Conservation (phyloP, 2,329 filamentous ascomycete genomes). For the Sclerotinia glacialis region DNA sequence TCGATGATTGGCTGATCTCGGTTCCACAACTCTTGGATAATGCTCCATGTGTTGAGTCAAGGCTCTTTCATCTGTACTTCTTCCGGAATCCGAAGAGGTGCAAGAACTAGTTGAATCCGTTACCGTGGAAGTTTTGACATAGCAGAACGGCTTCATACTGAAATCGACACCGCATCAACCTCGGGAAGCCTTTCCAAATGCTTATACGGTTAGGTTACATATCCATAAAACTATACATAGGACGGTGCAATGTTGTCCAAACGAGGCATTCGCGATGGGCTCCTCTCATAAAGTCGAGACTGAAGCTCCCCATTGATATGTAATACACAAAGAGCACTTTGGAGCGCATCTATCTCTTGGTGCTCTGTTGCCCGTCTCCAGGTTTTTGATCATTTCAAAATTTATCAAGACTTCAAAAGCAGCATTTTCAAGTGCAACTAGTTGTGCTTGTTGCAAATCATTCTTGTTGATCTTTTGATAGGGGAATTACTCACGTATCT, state of each 20-base stretch:
- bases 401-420: neutral
- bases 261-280: neutral
- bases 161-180: neutral
- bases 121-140: neutral
- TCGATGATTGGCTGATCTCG: neutral
- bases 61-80: neutral
- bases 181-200: neutral
- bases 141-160: neutral
- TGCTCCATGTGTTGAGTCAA: neutral
- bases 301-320: too few relatives aligned
- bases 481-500: too few relatives aligned
- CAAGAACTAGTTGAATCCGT: neutral
- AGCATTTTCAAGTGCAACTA: neutral
- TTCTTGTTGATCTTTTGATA: too few relatives aligned
- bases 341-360: neutral
- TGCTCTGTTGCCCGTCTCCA: neutral
- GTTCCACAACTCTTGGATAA: neutral
- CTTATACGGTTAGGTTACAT: neutral
- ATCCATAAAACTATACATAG: too few relatives aligned
- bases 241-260: neutral
- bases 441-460: neutral
- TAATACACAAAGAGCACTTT: neutral
- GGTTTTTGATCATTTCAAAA: neutral
- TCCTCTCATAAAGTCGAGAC: neutral
- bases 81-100: too few relatives aligned